These are phyloP conservation scores for Glonium stellatum DNA, from an alignment of 495 filamentous ascomycete genomes.

Conservation along the genomic window DNA sequence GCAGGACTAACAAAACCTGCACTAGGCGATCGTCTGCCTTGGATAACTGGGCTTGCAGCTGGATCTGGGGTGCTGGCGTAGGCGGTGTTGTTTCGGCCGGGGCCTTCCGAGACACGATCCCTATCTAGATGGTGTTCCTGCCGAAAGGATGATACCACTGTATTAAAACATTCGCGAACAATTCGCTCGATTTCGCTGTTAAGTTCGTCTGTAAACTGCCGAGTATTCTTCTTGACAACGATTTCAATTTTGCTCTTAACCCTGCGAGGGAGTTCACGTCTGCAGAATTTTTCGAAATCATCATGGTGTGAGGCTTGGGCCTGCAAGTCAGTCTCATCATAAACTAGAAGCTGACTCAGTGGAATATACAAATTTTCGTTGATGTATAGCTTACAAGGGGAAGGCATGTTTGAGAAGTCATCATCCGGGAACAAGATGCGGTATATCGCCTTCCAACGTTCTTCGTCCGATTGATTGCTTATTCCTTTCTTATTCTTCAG, in stretches of 20 bases:
- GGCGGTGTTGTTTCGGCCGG: too few relatives aligned
- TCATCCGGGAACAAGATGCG: background rate
- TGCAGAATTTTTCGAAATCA: background rate
- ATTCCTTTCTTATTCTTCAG: background rate
- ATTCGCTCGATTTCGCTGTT: background rate
- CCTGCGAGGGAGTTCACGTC: background rate
- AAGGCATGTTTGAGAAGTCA: background rate
- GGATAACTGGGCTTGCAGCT: too few relatives aligned
- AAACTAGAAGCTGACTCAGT: background rate
- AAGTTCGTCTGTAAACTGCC: background rate
- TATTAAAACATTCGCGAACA: background rate
- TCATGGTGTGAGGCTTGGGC: background rate
- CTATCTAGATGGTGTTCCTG: background rate
- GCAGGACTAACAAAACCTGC: too few relatives aligned
- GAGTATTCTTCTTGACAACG: background rate
- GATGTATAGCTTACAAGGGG: background rate
- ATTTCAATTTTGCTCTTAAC: background rate
- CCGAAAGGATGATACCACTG: background rate
- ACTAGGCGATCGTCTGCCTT: too few relatives aligned
- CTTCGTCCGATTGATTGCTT: background rate
- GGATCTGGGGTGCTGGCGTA: too few relatives aligned
- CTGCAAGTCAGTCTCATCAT: background rate
- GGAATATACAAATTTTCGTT: background rate
- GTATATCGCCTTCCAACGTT: background rate
- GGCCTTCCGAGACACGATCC: too few relatives aligned